These are phyloP conservation scores for Oryza officinalis DNA, from an alignment of 176 grass and related monocot genomes.

Conservation along the genomic window DNA sequence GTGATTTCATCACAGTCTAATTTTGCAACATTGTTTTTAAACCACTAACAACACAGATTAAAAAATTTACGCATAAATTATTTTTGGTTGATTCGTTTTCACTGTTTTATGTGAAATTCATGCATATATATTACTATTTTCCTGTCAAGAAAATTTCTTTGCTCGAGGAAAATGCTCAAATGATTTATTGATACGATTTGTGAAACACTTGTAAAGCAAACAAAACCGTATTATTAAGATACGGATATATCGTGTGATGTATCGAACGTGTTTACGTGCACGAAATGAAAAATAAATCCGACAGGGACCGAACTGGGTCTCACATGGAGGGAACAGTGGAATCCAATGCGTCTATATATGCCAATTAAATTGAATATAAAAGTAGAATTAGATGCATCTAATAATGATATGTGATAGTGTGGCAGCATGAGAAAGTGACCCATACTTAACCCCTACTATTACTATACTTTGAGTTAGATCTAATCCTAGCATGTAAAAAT, in stretches of 20 bases:
- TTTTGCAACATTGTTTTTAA: too few species aligned
- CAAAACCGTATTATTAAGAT: not conserved
- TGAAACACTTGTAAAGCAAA: not conserved
- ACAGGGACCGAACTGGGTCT: conserved; percentile 21
- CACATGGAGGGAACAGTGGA: conserved; percentile 41
- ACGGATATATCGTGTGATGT: not conserved
- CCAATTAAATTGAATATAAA: conserved; percentile 5
- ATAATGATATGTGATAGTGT: conserved; percentile 1
- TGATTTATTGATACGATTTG: not conserved
- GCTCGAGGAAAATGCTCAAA: not conserved
- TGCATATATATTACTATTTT: too few species aligned
- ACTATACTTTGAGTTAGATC: not conserved
- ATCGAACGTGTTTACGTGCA: conserved; percentile 7
- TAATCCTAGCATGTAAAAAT: not conserved
- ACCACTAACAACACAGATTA: too few species aligned
- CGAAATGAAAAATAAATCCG: conserved; percentile 34
- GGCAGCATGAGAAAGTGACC: conserved; percentile 37
- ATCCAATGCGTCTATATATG: conserved; percentile 38
- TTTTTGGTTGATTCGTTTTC: too few species aligned
- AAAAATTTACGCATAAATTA: too few species aligned
- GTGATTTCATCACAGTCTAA: too few species aligned
- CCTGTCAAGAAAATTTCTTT: not conserved
- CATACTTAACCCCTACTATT: conserved; percentile 6
- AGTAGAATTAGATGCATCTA: conserved; percentile 21
- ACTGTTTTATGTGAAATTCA: too few species aligned